Base-by-base conservation (phyloP, 495 filamentous ascomycete genomes). In the Pyrenula massariospora region DNA sequence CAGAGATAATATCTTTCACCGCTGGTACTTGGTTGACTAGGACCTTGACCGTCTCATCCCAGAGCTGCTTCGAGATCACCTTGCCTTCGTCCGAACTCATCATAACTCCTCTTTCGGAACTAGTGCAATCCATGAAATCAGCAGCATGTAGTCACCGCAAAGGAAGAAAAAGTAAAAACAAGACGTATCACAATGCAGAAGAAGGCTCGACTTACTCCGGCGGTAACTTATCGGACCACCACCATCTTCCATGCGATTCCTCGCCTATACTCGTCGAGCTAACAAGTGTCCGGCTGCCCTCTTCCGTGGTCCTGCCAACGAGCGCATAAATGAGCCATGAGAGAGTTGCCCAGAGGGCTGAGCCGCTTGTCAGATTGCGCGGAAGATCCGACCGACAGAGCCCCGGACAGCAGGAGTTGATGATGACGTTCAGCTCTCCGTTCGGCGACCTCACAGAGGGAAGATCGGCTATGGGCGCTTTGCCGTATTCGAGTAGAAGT, bases 231-330 rank as follows among this genome's bases (percentile, higher is more conserved):
- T 52, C 50, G 20, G 8, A 5, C 22, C 67, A 64, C 79, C 77
- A 83, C 56, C 74, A 74, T 59, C 60, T 69, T 0, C 78, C 79
- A 56, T 78, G 73, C 22, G 74, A 73, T 54, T 80, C 77, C 1
- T 58, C 56, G 0, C 76, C 78, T 53, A 77, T 66, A 22, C 68
- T 62, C 2, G 74, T 75, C 0, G 71, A 77, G 54, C 75, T 77
- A n/a, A 80, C 76, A 21, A 81, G 56, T 12, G 71, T 72, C 20
- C 78, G 68, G 52, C 71, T 71, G 1, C 79, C 79, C 48, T 75
- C 68, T 57, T 82, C 78, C 0, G 73, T 62, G 1, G 69, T 75
- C 1, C 77, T 68, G 5, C 71, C 76, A 63, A 78, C 72, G 2
- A 79, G 49, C 54, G 62, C 66, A 42, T 69, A 66, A 48, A 66